Base-by-base conservation (phyloP, 495 filamentous ascomycete genomes). In the Recurvomyces mirabilis region DNA sequence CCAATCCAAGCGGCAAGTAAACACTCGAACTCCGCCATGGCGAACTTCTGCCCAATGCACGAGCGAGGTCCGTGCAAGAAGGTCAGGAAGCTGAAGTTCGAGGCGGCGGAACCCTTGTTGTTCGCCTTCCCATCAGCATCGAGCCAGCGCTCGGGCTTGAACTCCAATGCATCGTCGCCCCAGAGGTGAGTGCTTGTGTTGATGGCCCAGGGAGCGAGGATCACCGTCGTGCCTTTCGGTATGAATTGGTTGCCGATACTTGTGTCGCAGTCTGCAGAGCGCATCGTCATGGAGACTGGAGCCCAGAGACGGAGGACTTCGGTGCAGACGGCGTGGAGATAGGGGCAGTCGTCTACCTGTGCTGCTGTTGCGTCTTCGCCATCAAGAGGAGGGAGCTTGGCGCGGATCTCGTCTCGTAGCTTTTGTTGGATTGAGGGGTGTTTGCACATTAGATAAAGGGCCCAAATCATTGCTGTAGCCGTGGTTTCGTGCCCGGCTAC, bases 401-500 rank as follows among this genome's bases (percentile, higher is more conserved):
- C 60, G 48, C 78, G 77, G 34, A 81, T 55, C 53, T 81, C 78
- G 22, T 73, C 64, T 20, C 78, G 77, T 0, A 82, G 68, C 15
- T 69, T 68, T 29, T 54, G 56, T 49, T 82, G 78, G 1, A 73
- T 59, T 4, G 71, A 64, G 0, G 70, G 74, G 52, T 81, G 63
- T 43, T 73, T 68, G 65, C 69, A 75, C 18, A 81, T 60, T 0
- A 70, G 62, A 46, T 78, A 78, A 14, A 74, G 52, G 5, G 73
- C 68, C 78, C 78, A 82, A 37, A 68, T 68, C 49, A 81, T 60
- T 10, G 75, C 68, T 4, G 72, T 64, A 1, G 78, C 67, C 6
- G 78, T 81, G 6, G 78, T 82, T 66, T 93, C 89, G 59, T 95
- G 89, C 14, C 89, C 89, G 0, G 89, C 88, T 0, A 80, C 82